Base-by-base conservation (phyloP, 768 basidiomycete genomes). In the Pisolithus sp. region DNA sequence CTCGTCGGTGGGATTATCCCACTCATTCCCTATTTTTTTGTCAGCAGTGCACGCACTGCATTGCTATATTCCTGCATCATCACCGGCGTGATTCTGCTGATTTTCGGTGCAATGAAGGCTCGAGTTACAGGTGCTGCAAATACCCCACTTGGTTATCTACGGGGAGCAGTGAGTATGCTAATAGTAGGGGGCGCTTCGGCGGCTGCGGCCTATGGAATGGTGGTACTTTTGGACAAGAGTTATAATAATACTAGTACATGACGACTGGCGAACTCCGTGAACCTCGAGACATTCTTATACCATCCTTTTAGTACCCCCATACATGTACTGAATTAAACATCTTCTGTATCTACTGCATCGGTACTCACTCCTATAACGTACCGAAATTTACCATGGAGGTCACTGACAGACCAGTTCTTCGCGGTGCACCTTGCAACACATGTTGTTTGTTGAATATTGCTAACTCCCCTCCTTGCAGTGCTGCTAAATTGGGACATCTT, bases 1-100 rank as follows among this genome's bases (percentile, higher is more conserved):
- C 84, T 94, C 55, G 49, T 95, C 49, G 96, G 96, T 42, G 96
- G 96, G 34, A 75, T 94, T 50, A 89, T 98, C 60, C 96, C 96
- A 0, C 79, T 99, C 36, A 59, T 93, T 9, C 93, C 93, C 9
- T 95, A 96, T 71, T 93, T 98, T 73, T 92, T 93, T 73, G 80
- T 93, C 57, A 67, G 80, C 2, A 68, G 68, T 13, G 93, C 92
- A 9, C 77, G 82, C 34, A 66, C 80, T 21, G 79, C 86, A 41
- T 73, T 91, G 44, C 69, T 89, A 41, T 89, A 82, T 60, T 90
- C 88, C 0, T 86, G 76, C 55, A 63, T 90, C 53, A 67, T 96
- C 49, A 99, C 95, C 5, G 90, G 90, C 4, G 59, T 93, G 51
- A 79, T 95, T 12, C 77, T 98, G 10, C 77, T 98, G 57, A 65